A percentile compares a stretch with the other conserved stretches of the same genome.
Evolutionary conservation across 352 stramenopile species (phyloP).

Genomic region (Phytophthora crassamura): DNA sequence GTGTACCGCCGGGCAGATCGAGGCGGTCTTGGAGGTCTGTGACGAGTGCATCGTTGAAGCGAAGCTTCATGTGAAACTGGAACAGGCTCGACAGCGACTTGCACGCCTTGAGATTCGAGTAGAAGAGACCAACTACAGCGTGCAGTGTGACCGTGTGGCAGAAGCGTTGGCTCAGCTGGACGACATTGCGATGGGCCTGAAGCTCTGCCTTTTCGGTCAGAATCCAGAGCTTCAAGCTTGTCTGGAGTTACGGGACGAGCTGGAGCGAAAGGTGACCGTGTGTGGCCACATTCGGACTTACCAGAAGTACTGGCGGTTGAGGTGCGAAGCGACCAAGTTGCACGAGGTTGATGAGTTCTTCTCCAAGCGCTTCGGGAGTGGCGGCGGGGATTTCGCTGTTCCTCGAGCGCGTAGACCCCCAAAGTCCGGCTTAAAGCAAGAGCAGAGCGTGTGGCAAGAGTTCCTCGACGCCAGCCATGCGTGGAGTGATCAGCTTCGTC

Average conservation of each 20-base stretch:
- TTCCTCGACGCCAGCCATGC: conserved; percentile 44
- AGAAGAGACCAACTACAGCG: conserved; percentile 49
- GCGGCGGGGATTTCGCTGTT: conserved; percentile 19
- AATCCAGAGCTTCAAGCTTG: conserved; percentile 51
- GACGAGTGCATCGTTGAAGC: conserved; percentile 65
- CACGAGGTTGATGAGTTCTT: conserved; percentile 76
- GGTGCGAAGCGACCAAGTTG: conserved; percentile 57
- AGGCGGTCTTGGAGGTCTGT: conserved; percentile 38
- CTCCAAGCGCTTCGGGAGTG: conserved; percentile 27
- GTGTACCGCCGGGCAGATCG: conserved; percentile 20
- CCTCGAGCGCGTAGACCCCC: conserved; percentile 13
- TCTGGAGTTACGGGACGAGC: conserved; percentile 35
- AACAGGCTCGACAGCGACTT: conserved; percentile 44
- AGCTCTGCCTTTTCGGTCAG: conserved; percentile 48
- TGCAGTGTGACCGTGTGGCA: conserved; percentile 41
- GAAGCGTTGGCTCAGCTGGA: conserved; percentile 43
- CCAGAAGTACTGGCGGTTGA: conserved; percentile 49
- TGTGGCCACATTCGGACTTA: conserved; percentile 52
- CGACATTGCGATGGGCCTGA: conserved; percentile 40
- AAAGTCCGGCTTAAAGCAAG: conserved; percentile 23
- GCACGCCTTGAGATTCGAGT: conserved; percentile 38
- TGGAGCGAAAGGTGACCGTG: conserved; percentile 38
- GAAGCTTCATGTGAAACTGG: conserved; percentile 45
- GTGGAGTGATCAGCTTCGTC: conserved; percentile 53
- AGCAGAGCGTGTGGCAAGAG: conserved; percentile 37